Evolutionary conservation across 257 asterid species (phyloP).

Genomic region (Orobanche coerulescens): DNA sequence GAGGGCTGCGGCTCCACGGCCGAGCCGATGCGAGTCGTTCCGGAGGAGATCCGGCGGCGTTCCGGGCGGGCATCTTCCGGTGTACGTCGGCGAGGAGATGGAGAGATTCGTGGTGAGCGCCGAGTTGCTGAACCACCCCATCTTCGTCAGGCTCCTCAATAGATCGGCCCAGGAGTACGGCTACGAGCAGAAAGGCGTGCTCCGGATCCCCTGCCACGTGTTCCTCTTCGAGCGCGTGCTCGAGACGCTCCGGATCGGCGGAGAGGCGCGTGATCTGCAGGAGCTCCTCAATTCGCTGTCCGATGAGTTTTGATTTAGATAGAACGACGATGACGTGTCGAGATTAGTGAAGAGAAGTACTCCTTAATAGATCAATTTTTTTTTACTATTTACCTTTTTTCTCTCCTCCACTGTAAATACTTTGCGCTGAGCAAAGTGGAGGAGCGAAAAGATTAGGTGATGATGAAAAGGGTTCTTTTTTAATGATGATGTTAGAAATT

Average conservation of each 20-base stretch:
- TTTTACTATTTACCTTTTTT: neutral
- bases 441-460: neutral
- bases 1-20: constrained; percentile 19
- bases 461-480: neutral
- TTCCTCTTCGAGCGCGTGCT: constrained; percentile 48
- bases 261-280: constrained; percentile 27
- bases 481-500: neutral
- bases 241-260: constrained; percentile 44
- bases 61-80: constrained; percentile 58
- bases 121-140: constrained; percentile 46
- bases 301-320: constrained; percentile 18
- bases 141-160: constrained; percentile 41
- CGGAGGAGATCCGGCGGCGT: constrained; percentile 29
- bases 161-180: constrained; percentile 62
- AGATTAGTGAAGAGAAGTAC: neutral
- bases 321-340: neutral
- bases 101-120: constrained; percentile 60
- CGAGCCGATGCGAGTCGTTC: constrained; percentile 24
- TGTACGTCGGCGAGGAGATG: constrained; percentile 65
- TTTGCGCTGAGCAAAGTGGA: constrained; percentile 18
- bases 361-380: constrained; percentile 15
- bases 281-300: constrained; percentile 39
- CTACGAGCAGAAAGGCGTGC: constrained; percentile 52
- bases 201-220: constrained; percentile 58
- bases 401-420: constrained; percentile 23